Percentiles rank a stretch among this genome's conserved stretches.
Evolutionary conservation across 2,329 filamentous ascomycete species (phyloP).

Genomic region (Xylaria sp.): DNA sequence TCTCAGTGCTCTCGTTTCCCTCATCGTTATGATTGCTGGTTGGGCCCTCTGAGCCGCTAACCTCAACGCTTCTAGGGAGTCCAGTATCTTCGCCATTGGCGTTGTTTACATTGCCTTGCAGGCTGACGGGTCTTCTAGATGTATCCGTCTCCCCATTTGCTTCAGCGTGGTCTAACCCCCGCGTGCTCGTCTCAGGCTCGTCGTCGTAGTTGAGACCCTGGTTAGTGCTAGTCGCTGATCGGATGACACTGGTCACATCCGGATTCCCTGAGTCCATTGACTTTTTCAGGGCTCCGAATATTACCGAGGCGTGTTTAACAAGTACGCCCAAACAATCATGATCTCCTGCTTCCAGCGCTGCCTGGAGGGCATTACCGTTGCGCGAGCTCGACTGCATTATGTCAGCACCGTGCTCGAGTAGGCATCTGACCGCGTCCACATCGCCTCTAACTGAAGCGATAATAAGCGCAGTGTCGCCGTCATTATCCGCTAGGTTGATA

Average conservation of each 20-base stretch:
- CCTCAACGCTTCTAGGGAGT: neutral
- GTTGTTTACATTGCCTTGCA: slow-evolving; percentile 13
- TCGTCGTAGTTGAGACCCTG: slow-evolving; percentile 49
- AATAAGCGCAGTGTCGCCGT: slow-evolving; percentile 55
- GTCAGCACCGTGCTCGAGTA: slow-evolving; percentile 52
- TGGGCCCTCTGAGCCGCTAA: neutral
- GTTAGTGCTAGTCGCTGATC: slow-evolving; percentile 44
- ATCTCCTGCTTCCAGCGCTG: slow-evolving; percentile 43
- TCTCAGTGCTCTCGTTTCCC: slow-evolving; percentile 7
- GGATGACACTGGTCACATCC: slow-evolving; percentile 46
- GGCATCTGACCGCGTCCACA: slow-evolving; percentile 48
- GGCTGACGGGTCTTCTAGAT: slow-evolving; percentile 7
- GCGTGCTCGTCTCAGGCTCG: slow-evolving; percentile 33
- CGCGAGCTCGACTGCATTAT: slow-evolving; percentile 50
- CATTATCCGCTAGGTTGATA: slow-evolving; percentile 51
- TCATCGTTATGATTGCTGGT: slow-evolving; percentile 1
- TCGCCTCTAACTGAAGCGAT: slow-evolving; percentile 51
- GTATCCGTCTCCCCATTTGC: slow-evolving; percentile 8
- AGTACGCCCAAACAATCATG: slow-evolving; percentile 48
- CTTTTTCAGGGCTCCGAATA: slow-evolving; percentile 48
- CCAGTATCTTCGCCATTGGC: neutral
- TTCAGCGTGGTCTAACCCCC: slow-evolving; percentile 31
- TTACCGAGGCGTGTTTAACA: slow-evolving; percentile 47
- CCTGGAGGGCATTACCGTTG: slow-evolving; percentile 49
- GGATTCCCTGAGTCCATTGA: slow-evolving; percentile 48